Base-by-base conservation (phyloP, 495 filamentous ascomycete genomes). In the Umbilicaria muhlenbergii region DNA sequence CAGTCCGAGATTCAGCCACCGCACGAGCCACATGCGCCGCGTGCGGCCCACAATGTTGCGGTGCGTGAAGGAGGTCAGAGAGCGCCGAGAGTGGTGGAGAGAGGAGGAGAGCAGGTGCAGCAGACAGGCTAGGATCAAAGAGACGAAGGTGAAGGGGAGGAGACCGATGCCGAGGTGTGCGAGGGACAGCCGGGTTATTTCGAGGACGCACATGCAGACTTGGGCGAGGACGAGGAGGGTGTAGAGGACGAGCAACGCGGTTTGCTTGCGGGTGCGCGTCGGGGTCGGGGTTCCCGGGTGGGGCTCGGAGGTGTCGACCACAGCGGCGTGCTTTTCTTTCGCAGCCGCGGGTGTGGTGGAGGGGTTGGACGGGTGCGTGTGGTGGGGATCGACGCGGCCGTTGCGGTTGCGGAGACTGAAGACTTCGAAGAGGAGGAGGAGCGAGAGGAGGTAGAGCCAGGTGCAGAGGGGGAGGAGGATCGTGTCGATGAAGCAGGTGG, bases 401-500 rank as follows among this genome's bases (percentile, higher is more conserved):
- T 50, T 41, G 42, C 39, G 45, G 32, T 50, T 45, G 19, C 18
- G 17, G 17, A 43, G 38, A 6, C 42, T 12, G 33, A 39, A 36
- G 34, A 54, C 36, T 28, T 39, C 11, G 41, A 51, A 45, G 39
- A 57, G 47, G 28, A 44, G 11, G 2, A 57, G 48, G 38, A 61
- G 45, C 11, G 51, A 43, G 13, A 49, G 3, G 21, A 61, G 43
- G 38, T 56, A 52, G 31, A 58, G 34, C 51, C 51, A 61, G 1
- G 50, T 53, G 10, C 56, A 57, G 14, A 60, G 52, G n/a, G 60
- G 60, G 32, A 61, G 43, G 14, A 63, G 51, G 44, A 63, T 53
- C 3, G 51, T 57, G 41, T 63, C 60, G 34, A 53, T 41, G 56
- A 63, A 63, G 49, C 59, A 63, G 47, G 60, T 48, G 24, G 60